Evolutionary conservation across 352 stramenopile genomes (phyloP).

Genomic region (Globisporangium paddicum): DNA sequence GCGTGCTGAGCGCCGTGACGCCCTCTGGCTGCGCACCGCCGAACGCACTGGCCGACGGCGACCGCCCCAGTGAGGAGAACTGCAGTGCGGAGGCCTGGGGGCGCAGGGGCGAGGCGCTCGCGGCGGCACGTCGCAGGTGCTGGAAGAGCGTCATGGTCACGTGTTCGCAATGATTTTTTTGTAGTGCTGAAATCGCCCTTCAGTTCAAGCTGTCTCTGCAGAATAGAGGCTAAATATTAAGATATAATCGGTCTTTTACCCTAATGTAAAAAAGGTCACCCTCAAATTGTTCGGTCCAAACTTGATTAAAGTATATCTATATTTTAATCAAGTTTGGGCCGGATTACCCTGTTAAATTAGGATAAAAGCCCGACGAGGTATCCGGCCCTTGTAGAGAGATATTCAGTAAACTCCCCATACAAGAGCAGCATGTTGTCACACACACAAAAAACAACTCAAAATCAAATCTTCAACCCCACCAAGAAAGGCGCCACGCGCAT

Average conservation of each 20-base stretch:
- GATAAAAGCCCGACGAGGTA: too few species aligned
- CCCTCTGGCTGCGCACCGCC: neutral
- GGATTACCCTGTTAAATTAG: too few species aligned
- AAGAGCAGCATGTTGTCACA: neutral
- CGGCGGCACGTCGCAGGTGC: constrained; percentile 6
- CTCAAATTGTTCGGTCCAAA: too few species aligned
- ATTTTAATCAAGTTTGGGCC: too few species aligned
- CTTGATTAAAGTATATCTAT: too few species aligned
- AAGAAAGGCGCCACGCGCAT: neutral
- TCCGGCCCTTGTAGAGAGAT: neutral
- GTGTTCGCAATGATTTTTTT: neutral
- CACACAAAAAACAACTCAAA: neutral
- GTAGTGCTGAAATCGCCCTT: constrained; percentile 1
- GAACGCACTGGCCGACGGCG: neutral
- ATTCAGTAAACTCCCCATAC: neutral
- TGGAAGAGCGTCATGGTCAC: constrained; percentile 10
- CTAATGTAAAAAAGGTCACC: too few species aligned
- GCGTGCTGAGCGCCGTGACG: constrained; percentile 18
- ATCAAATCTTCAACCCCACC: neutral
- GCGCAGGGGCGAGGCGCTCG: neutral
- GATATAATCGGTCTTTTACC: too few species aligned
- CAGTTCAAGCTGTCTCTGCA: neutral
- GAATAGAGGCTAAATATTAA: neutral
- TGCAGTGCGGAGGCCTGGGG: neutral
- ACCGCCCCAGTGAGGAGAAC: constrained; percentile 2